These are phyloP conservation scores for Penicillium fuscoglaucum DNA, from an alignment of 2,329 filamentous ascomycete genomes.

Conservation along the genomic window DNA sequence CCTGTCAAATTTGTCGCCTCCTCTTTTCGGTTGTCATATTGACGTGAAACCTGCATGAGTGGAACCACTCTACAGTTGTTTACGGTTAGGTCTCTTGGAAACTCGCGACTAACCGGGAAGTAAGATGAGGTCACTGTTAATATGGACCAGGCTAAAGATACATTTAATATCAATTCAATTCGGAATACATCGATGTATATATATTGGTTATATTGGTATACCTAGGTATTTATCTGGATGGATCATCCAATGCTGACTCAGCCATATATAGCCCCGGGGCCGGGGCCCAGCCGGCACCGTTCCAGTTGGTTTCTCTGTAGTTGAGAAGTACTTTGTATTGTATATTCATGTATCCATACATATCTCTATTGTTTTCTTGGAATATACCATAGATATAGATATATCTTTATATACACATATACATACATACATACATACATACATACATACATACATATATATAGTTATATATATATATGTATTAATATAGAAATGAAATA, in stretches of 20 bases:
- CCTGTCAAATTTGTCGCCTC: neutral
- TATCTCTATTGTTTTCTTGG: too few relatives aligned
- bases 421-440: too few relatives aligned
- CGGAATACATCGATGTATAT: neutral
- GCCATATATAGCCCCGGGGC: neutral
- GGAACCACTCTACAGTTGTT: constrained; percentile 4
- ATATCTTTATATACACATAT: too few relatives aligned
- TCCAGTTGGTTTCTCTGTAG: too few relatives aligned
- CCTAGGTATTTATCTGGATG: neutral
- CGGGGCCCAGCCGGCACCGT: neutral
- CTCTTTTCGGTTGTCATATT: constrained; percentile 1
- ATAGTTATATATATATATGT: neutral
- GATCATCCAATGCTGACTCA: neutral
- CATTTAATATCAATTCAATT: neutral
- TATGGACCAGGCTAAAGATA: neutral
- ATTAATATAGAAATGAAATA: too few relatives aligned
- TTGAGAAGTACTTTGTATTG: too few relatives aligned
- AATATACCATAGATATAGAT: too few relatives aligned
- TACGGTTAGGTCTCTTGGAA: neutral
- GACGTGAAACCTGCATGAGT: constrained; percentile 11
- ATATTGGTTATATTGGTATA: neutral
- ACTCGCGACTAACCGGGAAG: neutral
- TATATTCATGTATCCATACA: too few relatives aligned
- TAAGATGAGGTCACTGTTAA: neutral
- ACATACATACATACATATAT: too few relatives aligned